Percentiles rank a stretch among this genome's conserved stretches.
Conservation (phyloP, 768 basidiomycete species). For the Trichaptum fuscoviolaceum region DNA sequence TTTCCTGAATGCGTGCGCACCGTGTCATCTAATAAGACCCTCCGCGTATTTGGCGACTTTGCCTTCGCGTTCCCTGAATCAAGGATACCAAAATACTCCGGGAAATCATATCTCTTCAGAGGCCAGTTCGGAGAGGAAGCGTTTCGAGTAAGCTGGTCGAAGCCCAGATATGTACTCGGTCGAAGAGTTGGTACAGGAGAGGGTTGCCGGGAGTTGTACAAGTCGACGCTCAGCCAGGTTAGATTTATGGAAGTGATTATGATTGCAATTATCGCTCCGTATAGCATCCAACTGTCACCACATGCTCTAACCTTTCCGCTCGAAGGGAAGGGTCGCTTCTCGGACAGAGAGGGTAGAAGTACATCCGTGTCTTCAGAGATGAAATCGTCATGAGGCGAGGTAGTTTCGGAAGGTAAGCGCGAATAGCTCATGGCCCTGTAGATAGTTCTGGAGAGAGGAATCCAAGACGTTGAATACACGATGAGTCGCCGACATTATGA, state of each 20-base stretch:
- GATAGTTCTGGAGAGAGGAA: background rate
- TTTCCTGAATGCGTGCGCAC: background rate
- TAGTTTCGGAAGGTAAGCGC: background rate
- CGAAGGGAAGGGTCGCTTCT: background rate
- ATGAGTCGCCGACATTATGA: background rate
- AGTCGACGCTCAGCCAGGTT: background rate
- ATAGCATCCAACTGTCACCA: background rate
- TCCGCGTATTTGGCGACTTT: background rate
- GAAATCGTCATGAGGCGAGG: background rate
- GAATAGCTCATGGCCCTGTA: background rate
- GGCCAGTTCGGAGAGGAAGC: background rate
- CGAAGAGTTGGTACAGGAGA: background rate
- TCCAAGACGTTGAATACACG: background rate
- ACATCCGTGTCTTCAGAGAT: background rate
- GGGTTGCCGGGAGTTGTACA: background rate
- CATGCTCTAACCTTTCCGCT: background rate
- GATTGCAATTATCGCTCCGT: background rate
- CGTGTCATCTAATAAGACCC: background rate
- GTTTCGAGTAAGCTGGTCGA: background rate
- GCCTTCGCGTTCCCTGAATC: background rate
- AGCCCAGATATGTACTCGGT: background rate
- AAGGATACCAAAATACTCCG: background rate
- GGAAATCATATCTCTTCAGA: background rate
- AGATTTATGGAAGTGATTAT: background rate
- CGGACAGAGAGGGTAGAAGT: background rate